Percentiles rank a stretch among this genome's conserved stretches.
Evolutionary conservation across 495 filamentous ascomycete genomes (phyloP).

Genomic region (Clohesyomyces aquaticus): DNA sequence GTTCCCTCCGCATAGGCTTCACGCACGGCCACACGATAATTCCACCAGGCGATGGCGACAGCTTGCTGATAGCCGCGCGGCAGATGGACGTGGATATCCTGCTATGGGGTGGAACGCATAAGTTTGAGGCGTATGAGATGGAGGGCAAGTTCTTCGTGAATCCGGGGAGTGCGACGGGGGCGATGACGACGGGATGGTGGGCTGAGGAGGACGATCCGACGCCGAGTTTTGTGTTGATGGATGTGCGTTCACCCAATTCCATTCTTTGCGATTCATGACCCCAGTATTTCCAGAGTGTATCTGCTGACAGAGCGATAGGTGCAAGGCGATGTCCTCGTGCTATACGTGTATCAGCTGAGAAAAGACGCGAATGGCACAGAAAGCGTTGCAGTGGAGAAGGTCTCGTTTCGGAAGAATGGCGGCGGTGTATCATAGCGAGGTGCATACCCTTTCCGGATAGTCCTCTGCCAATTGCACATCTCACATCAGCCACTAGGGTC

Average conservation of each 20-base stretch:
- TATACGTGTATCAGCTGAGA: slow-evolving; percentile 96
- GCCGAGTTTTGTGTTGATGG: slow-evolving; percentile 98
- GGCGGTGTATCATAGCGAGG: slow-evolving; percentile 40
- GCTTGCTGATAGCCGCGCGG: slow-evolving; percentile 87
- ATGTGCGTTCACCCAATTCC: slow-evolving; percentile 66
- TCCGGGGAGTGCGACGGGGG: slow-evolving; percentile 91
- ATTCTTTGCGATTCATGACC: neutral
- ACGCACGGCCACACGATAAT: slow-evolving; percentile 96
- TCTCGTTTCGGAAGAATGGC: slow-evolving; percentile 87
- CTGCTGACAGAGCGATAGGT: slow-evolving; percentile 60
- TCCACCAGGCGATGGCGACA: slow-evolving; percentile 85
- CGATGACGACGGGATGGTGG: slow-evolving; percentile 73
- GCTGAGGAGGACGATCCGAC: slow-evolving; percentile 77
- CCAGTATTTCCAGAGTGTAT: neutral
- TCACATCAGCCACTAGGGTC: too few relatives aligned
- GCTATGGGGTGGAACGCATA: slow-evolving; percentile 95
- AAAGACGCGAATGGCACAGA: slow-evolving; percentile 87
- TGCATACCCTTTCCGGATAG: neutral
- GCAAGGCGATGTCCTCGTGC: slow-evolving; percentile 93
- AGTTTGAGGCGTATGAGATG: slow-evolving; percentile 97
- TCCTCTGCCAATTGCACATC: neutral
- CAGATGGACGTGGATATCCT: slow-evolving; percentile 97
- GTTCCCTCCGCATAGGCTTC: slow-evolving; percentile 90
- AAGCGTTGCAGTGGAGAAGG: slow-evolving; percentile 95
- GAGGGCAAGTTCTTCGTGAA: slow-evolving; percentile 99